These are phyloP conservation scores for Hypoxylon sp. DNA, from an alignment of 2,329 filamentous ascomycete species.

Conservation along the genomic window DNA sequence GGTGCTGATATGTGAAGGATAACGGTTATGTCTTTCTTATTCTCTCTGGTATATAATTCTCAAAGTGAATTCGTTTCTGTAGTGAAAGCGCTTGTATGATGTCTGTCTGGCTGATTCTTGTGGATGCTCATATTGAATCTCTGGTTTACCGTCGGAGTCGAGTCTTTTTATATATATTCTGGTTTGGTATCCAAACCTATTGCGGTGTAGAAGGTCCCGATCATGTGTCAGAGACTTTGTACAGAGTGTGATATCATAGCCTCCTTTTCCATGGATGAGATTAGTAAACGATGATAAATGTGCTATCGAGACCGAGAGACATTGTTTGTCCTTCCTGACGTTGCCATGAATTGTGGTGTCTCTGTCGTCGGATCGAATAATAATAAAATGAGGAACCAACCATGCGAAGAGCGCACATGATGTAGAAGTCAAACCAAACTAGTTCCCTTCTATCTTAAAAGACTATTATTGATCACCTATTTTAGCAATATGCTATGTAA, in stretches of 20 bases:
- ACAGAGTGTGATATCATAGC: neutral
- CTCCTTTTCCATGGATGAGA: neutral
- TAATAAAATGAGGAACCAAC: neutral
- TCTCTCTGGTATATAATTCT: neutral
- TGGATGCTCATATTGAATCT: neutral
- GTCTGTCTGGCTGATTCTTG: neutral
- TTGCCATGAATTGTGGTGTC: neutral
- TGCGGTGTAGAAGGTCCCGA: neutral
- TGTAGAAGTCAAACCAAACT: conserved; percentile 1
- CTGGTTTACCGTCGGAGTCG: neutral
- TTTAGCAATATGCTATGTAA: neutral
- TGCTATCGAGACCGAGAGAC: neutral
- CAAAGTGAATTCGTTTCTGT: neutral
- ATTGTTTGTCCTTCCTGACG: conserved; percentile 2
- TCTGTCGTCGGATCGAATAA: conserved; percentile 7
- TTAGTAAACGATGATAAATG: conserved; percentile 6
- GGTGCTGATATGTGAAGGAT: neutral
- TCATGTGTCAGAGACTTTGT: neutral
- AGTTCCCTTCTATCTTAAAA: neutral
- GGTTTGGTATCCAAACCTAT: neutral
- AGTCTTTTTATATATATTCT: neutral
- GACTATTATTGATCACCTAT: neutral
- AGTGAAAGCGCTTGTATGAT: neutral
- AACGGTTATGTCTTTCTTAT: neutral
- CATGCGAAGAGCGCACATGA: neutral